Conservation (phyloP, 148 eudicot genomes). For the Dysphania ambrosioides region DNA sequence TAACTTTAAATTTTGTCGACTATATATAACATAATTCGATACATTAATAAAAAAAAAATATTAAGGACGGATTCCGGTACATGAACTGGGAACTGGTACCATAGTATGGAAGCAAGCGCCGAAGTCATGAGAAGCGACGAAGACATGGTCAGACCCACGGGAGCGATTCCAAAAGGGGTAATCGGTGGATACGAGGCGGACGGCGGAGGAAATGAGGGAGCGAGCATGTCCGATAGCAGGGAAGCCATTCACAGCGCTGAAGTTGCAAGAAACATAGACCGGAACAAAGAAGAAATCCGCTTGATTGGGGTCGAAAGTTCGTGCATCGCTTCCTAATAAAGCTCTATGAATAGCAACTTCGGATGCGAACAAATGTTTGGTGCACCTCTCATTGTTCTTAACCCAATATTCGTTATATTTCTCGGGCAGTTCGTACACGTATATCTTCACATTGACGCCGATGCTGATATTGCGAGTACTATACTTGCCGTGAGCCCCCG, state of each 20-base stretch:
- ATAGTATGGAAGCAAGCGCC: slow-evolving; percentile 88
- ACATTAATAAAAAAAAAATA: too few relatives aligned
- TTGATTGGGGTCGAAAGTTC: slow-evolving; percentile 59
- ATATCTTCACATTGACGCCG: slow-evolving; percentile 34
- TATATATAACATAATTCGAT: too few relatives aligned
- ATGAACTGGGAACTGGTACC: too few relatives aligned
- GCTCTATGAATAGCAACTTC: slow-evolving; percentile 84
- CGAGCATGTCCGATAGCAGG: slow-evolving; percentile 77
- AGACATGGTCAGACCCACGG: slow-evolving; percentile 66
- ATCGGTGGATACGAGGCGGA: slow-evolving; percentile 40
- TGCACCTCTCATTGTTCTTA: slow-evolving; percentile 42
- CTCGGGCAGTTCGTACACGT: slow-evolving; percentile 64
- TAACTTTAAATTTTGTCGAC: too few relatives aligned
- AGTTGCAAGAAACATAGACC: slow-evolving; percentile 79
- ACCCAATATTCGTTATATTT: slow-evolving; percentile 68
- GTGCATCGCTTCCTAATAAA: slow-evolving; percentile 32
- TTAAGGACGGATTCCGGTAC: too few relatives aligned
- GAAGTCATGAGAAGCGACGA: slow-evolving; percentile 83
- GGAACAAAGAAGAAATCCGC: slow-evolving; percentile 91
- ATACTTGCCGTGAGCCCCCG: background rate
- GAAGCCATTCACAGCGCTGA: slow-evolving; percentile 73
- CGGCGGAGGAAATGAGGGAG: slow-evolving; percentile 48
- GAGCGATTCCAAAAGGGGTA: slow-evolving; percentile 77
- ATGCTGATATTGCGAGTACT: too few relatives aligned
- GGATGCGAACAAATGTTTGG: slow-evolving; percentile 68